Evolutionary conservation across 2,329 filamentous ascomycete genomes (phyloP).

Genomic region (Monosporascus sp.): DNA sequence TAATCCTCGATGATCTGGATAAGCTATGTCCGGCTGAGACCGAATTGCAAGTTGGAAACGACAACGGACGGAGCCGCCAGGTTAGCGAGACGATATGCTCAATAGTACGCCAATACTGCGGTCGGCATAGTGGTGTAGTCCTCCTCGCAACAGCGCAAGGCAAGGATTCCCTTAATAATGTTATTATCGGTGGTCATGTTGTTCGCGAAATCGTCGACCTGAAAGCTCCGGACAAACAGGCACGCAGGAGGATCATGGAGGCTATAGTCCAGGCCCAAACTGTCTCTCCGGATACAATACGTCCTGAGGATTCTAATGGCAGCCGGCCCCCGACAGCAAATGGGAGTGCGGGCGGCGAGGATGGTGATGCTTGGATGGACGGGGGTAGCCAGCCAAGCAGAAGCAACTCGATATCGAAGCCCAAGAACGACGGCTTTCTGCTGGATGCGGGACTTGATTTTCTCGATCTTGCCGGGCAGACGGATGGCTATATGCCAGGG

Average conservation of each 20-base stretch:
- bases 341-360: constrained; percentile 43
- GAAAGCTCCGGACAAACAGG: constrained; percentile 90
- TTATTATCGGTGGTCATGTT: constrained; percentile 85
- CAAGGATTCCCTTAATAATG: constrained; percentile 87
- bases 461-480: constrained; percentile 86
- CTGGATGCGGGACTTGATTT: constrained; percentile 78
- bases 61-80: constrained; percentile 88
- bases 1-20: constrained; percentile 90
- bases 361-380: constrained; percentile 68
- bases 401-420: constrained; percentile 23
- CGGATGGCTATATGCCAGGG: constrained; percentile 96
- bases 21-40: constrained; percentile 90
- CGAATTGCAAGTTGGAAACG: constrained; percentile 86
- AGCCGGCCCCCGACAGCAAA: constrained; percentile 55
- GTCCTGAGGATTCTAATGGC: constrained; percentile 32
- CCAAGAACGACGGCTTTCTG: constrained; percentile 57
- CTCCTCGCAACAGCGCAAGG: constrained; percentile 85
- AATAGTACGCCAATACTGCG: constrained; percentile 79
- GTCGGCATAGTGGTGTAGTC: constrained; percentile 72
- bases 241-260: constrained; percentile 76
- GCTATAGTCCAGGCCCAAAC: constrained; percentile 60
- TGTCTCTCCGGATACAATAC: constrained; percentile 30
- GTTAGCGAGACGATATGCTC: constrained; percentile 84
- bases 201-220: constrained; percentile 85
- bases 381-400: constrained; percentile 55